These are phyloP conservation scores for Luffa acutangula DNA, from an alignment of 306 rosid species.

Conservation along the genomic window DNA sequence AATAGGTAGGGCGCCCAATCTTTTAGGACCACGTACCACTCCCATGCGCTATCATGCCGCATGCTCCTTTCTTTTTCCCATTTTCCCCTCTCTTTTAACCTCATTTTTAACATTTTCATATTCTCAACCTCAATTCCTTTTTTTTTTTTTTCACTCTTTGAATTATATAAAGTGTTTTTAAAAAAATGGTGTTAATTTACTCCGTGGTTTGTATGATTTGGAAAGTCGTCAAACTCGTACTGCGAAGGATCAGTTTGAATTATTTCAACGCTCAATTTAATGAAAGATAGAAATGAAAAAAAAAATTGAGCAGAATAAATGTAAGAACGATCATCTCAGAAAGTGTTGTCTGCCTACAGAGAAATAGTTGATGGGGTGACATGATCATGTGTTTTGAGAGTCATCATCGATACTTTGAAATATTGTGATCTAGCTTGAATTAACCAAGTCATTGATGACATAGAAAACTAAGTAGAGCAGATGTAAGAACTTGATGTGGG, in stretches of 20 bases:
- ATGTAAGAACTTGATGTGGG: not conserved
- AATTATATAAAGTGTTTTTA: not conserved
- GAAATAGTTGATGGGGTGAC: not conserved
- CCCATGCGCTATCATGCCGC: constrained; percentile 13
- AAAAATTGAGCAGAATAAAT: not conserved
- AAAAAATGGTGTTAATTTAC: not conserved
- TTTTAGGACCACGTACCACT: constrained; percentile 1
- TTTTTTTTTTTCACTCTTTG: too few relatives aligned
- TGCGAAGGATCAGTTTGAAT: not conserved
- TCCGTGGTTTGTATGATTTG: too few relatives aligned
- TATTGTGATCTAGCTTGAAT: not conserved
- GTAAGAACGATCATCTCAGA: not conserved
- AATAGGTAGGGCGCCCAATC: not conserved
- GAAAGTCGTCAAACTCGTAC: not conserved
- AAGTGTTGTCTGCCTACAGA: too few relatives aligned
- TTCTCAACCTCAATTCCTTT: not conserved
- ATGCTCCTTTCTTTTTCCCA: not conserved
- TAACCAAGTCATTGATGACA: too few relatives aligned
- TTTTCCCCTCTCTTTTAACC: not conserved
- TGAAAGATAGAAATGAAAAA: not conserved
- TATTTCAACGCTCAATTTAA: not conserved
- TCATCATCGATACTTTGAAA: not conserved
- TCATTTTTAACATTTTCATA: not conserved
- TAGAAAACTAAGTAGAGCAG: not conserved
- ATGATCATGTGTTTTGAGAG: not conserved